Base-by-base conservation (phyloP, 2,329 filamentous ascomycete species). In the Stenocarpella maydis region DNA sequence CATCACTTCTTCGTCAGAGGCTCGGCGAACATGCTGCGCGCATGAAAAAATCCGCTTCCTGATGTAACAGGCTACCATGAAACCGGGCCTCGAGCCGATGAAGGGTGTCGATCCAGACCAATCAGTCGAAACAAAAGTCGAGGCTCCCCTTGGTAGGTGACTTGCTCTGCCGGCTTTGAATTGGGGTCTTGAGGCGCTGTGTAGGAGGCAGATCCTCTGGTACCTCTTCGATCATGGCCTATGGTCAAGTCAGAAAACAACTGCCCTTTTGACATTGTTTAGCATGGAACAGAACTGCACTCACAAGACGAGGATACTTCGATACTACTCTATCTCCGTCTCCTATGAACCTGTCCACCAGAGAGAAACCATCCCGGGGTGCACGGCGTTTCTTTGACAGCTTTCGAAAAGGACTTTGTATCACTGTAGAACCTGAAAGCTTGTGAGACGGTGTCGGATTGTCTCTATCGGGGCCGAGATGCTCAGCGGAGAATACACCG, bases 131-230 rank as follows among this genome's bases (percentile, higher is more conserved):
- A 5, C 4, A 10, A 6, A 63, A 21, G n/a, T 15, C 10, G 6
- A 43, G 28, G 12, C 34, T 21, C 19, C 19, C 28, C 17, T 19
- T 12, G 8, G n/a, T 10, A 37, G 58, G 34, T 26, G 14, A 9
- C 17, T 7, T 41, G 24, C 14, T 7, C 8, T 31, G 28, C 14
- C 21, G 43, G 28, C 58, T 34, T 24, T 21, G 28, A 26, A n/a
- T 21, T 37, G 58, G 58, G n/a, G 58, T 66, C n/a, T 31, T 17
- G 47, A 58, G 50, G 9, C 34, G 55, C 58, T 70, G 69, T 24
- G 69, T 70, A 19, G 69, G 50, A 3, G 69, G 65, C 14, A 70
- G 49, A 2, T 68, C 55, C 19, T 68, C 69, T n/a, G 54, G 21
- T 1, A 28, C 24, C 37, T 70, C 64, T 19, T 67, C 64, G 24